Evolutionary conservation across 2,329 filamentous ascomycete species (phyloP).

Genomic region (Geosmithia flava): DNA sequence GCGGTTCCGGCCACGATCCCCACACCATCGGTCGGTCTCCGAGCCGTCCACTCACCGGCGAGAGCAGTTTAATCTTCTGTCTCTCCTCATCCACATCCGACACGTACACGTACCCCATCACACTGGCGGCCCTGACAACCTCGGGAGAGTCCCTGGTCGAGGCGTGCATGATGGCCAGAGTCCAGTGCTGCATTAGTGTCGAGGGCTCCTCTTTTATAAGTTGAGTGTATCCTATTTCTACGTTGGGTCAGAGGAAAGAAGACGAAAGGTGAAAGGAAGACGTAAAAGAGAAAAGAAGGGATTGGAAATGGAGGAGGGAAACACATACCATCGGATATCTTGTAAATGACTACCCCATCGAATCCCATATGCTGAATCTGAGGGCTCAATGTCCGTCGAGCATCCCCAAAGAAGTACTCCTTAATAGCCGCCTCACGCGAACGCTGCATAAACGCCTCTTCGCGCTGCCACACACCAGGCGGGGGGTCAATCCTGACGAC

Average conservation of each 20-base stretch:
- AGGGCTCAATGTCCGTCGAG: slow-evolving; percentile 66
- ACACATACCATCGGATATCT: slow-evolving; percentile 1
- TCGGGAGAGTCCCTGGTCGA: slow-evolving; percentile 56
- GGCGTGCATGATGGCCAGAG: slow-evolving; percentile 77
- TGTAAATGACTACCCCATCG: slow-evolving; percentile 59
- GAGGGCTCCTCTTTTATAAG: slow-evolving; percentile 56
- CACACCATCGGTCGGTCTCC: slow-evolving; percentile 71
- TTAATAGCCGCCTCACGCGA: slow-evolving; percentile 66
- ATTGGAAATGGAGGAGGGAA: slow-evolving; percentile 2
- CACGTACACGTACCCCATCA: slow-evolving; percentile 90
- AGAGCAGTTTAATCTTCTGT: slow-evolving; percentile 67
- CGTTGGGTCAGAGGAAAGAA: neutral
- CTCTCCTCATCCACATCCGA: slow-evolving; percentile 81
- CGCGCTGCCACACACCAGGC: slow-evolving; percentile 69
- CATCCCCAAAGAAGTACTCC: slow-evolving; percentile 88
- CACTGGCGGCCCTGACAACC: slow-evolving; percentile 64
- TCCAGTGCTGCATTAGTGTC: slow-evolving; percentile 61
- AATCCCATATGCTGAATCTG: slow-evolving; percentile 80
- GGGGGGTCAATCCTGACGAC: slow-evolving; percentile 75
- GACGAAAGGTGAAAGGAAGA: neutral
- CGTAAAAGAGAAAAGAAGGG: neutral
- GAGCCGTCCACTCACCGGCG: slow-evolving; percentile 71
- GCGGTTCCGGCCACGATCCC: slow-evolving; percentile 78
- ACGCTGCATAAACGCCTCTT: slow-evolving; percentile 61
- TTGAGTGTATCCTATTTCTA: slow-evolving; percentile 12